phyloP scores from a whole-genome alignment of 768 basidiomycete species.

The Lactifluus volemus region DNA sequence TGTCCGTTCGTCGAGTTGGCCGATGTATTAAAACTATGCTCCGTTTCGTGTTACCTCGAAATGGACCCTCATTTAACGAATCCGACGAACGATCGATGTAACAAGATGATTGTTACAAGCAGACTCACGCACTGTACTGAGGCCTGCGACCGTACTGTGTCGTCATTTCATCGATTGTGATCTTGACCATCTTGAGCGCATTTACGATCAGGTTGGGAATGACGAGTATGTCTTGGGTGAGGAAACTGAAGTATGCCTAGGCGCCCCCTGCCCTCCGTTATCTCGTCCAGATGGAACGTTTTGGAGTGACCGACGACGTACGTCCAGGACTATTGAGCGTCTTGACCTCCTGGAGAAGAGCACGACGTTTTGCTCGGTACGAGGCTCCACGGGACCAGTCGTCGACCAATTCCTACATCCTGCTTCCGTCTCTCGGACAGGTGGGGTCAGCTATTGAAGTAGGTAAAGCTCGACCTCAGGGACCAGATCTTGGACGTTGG shows the following conservation, averaged over 20 bases:
- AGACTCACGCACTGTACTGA: background rate
- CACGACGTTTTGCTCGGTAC: slow-evolving; percentile 20
- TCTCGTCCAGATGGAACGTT: slow-evolving; percentile 13
- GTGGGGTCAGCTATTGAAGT: background rate
- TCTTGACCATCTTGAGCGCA: background rate
- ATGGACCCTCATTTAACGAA: too few species aligned
- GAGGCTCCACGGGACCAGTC: background rate
- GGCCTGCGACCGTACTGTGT: too few species aligned
- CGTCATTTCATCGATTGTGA: too few species aligned
- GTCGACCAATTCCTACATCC: slow-evolving; percentile 4
- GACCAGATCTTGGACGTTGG: slow-evolving; percentile 15
- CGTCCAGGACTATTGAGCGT: slow-evolving; percentile 3
- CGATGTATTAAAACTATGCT: background rate
- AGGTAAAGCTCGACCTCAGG: background rate
- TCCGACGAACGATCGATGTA: too few species aligned
- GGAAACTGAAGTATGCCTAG: slow-evolving; percentile 24
- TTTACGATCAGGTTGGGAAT: slow-evolving; percentile 13
- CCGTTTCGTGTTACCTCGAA: too few species aligned
- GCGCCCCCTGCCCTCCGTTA: slow-evolving; percentile 9
- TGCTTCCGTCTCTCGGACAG: background rate
- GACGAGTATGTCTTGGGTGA: slow-evolving; percentile 22
- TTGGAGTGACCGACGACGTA: slow-evolving; percentile 8
- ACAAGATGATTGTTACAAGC: background rate
- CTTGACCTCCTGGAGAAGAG: slow-evolving; percentile 3
- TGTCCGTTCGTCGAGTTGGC: background rate